phyloP scores from a whole-genome alignment of 116 monocot species.

The Trichopus zeylanicus region DNA sequence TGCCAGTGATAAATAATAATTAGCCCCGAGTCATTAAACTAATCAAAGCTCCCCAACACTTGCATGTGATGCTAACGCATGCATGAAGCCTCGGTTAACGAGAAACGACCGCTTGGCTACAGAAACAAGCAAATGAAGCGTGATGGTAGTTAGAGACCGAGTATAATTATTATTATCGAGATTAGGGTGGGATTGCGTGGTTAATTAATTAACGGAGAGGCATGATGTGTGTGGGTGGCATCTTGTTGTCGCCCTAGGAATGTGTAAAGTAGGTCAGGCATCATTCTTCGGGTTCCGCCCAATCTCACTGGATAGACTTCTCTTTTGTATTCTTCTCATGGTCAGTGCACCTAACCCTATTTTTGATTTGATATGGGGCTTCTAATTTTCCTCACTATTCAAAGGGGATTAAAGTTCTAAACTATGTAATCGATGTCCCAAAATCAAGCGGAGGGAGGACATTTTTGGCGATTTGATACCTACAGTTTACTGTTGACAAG shows the following conservation, averaged over 20 bases:
- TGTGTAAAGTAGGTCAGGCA: conserved; percentile 14
- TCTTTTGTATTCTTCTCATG: conserved; percentile 25
- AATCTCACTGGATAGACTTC: conserved; percentile 26
- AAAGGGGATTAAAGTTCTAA: background rate
- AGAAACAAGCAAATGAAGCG: background rate
- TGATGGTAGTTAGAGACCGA: conserved; percentile 3
- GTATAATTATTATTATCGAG: too few relatives aligned
- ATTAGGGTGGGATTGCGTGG: too few relatives aligned
- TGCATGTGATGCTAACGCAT: conserved; percentile 32
- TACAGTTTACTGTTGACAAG: too few relatives aligned
- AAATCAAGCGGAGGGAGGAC: too few relatives aligned
- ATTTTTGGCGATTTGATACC: too few relatives aligned
- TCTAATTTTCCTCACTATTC: background rate
- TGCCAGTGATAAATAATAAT: background rate
- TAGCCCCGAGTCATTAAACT: conserved; percentile 8
- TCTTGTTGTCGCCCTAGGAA: conserved; percentile 17
- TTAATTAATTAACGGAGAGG: too few relatives aligned
- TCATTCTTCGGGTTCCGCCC: conserved; percentile 19
- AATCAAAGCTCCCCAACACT: conserved; percentile 13
- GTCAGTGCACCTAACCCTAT: background rate
- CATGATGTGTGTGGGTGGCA: conserved; percentile 10
- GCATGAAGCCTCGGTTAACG: conserved; percentile 30
- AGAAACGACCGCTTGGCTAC: conserved; percentile 20
- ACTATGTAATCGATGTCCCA: too few relatives aligned
- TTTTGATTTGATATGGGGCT: background rate